Percentiles rank a stretch among this genome's conserved stretches.
These are phyloP conservation scores for Saccharomyces uvarum DNA, from an alignment of 1,139 yeast genomes.

Conservation along the genomic window DNA sequence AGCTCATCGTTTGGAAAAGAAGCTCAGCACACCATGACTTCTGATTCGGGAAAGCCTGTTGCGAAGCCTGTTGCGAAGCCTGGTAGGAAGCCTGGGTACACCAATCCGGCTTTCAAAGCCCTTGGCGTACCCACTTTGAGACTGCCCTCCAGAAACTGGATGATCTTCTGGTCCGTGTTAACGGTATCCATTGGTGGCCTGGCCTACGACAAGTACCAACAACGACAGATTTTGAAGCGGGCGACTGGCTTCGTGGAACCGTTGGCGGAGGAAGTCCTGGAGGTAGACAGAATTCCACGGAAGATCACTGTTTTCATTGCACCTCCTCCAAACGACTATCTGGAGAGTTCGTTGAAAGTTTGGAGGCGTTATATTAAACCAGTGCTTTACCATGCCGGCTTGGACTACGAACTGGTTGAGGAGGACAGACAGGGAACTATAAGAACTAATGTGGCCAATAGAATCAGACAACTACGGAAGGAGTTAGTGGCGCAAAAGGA, in stretches of 20 bases:
- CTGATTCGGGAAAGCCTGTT: neutral
- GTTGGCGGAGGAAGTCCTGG: conserved; percentile 42
- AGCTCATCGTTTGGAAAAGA: neutral
- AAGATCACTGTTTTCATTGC: conserved; percentile 78
- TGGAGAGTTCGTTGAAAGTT: conserved; percentile 65
- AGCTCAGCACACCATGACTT: neutral
- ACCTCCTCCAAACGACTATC: conserved; percentile 91
- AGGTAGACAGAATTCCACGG: conserved; percentile 52
- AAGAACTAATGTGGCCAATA: conserved; percentile 72
- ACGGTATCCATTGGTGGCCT: conserved; percentile 63
- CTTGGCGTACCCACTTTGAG: conserved; percentile 77
- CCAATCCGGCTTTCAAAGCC: conserved; percentile 80
- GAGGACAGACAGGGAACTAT: conserved; percentile 83
- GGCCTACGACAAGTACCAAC: conserved; percentile 71
- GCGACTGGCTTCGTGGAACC: conserved; percentile 59
- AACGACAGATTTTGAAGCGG: conserved; percentile 52
- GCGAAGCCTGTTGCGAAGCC: neutral
- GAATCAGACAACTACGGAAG: conserved; percentile 62
- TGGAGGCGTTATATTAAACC: conserved; percentile 85
- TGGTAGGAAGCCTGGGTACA: conserved; percentile 15
- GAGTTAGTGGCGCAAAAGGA: conserved; percentile 22
- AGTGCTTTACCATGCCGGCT: conserved; percentile 72
- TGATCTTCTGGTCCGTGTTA: conserved; percentile 73
- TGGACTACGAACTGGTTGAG: conserved; percentile 72
- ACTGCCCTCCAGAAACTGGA: conserved; percentile 89